Evolutionary conservation across 768 basidiomycete genomes (phyloP).

Genomic region (Cantharellus anzutake): DNA sequence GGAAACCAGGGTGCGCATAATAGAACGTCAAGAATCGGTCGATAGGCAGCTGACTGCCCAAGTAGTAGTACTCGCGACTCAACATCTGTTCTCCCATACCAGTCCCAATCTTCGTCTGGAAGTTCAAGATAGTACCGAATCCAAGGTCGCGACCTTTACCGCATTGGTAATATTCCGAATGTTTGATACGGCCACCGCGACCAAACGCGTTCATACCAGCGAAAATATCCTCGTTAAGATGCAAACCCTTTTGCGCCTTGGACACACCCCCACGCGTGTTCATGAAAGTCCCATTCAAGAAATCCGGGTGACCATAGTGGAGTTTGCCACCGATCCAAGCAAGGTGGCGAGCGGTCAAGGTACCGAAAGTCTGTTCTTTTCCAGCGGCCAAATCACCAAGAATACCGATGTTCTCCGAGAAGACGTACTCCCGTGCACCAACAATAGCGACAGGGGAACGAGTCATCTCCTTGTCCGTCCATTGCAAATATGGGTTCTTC

Average conservation of each 20-base stretch:
- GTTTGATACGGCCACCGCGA: constrained; percentile 93
- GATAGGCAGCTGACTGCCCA: constrained; percentile 93
- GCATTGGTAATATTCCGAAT: constrained; percentile 98
- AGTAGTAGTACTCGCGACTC: constrained; percentile 95
- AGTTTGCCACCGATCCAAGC: constrained; percentile 97
- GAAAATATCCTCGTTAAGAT: constrained; percentile 98
- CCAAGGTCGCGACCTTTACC: constrained; percentile 98
- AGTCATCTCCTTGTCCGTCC: constrained; percentile 76
- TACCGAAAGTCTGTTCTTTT: constrained; percentile 99
- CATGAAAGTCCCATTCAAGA: constrained; percentile 96
- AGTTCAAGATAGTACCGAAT: constrained; percentile 97
- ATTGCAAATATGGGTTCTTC: constrained; percentile 84
- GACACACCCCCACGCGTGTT: constrained; percentile 95
- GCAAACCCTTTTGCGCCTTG: constrained; percentile 98
- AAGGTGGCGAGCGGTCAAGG: constrained; percentile 84
- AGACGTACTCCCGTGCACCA: constrained; percentile 98
- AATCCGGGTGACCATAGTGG: constrained; percentile 98
- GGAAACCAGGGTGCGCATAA: constrained; percentile 98
- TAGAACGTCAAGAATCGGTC: constrained; percentile 99
- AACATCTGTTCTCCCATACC: constrained; percentile 99
- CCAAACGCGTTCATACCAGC: constrained; percentile 98
- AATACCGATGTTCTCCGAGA: constrained; percentile 99
- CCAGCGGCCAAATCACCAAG: constrained; percentile 96
- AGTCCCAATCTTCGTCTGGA: constrained; percentile 99
- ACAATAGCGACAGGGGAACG: constrained; percentile 87